Evolutionary conservation across 495 filamentous ascomycete genomes (phyloP), one percentile per base, ranked within the genome.

Genomic region (Xylaria bambusicola): DNA sequence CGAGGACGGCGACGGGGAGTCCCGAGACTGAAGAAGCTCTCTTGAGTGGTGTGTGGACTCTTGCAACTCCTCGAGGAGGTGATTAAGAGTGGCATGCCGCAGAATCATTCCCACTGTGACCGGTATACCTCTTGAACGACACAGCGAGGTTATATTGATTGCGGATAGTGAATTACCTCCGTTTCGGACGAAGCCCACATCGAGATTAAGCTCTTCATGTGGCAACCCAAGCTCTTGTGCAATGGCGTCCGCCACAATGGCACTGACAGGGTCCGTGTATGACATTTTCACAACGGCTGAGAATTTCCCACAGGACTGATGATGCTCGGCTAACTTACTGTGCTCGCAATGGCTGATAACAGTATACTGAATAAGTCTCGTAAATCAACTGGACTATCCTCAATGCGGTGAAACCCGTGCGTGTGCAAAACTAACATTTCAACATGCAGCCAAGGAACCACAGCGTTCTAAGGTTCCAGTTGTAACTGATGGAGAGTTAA

Each of bases 91-190:
- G 12, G 20, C 27, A 24, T 24, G 27, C 20, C 45, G 21, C 45
- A 49, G 21, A 23, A 49, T 24, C 45, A 49, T 49, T 24, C 20
- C 45, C 12, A 49, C 45, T 13, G 45, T 49, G 27, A 49, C 27
- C 2, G 45, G 13, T 27, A 49, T 49, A 21, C 45, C 45, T 49
- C 26, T 49, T 49, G 45, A 49, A 24, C 21, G 21, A 27, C 45
- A 49, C 45, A 21, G 26, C 18, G 45, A 49, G 45, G 26, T 21
- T 15, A 49, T 49, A 21, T 49, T 49, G 27, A 49, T 49, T 12
- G 45, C 45, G 20, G 45, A 21, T 24, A 49, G 45, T 12, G 45
- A 49, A 27, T 49, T 21, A 13, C 45, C 45, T 23, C 45, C 45
- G 27, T 49, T 49, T 21, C 45, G 21, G 2, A 49, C 45, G 27